Base-by-base conservation (phyloP, 129 eudicot species). In the Flaveria ramosissima region DNA sequence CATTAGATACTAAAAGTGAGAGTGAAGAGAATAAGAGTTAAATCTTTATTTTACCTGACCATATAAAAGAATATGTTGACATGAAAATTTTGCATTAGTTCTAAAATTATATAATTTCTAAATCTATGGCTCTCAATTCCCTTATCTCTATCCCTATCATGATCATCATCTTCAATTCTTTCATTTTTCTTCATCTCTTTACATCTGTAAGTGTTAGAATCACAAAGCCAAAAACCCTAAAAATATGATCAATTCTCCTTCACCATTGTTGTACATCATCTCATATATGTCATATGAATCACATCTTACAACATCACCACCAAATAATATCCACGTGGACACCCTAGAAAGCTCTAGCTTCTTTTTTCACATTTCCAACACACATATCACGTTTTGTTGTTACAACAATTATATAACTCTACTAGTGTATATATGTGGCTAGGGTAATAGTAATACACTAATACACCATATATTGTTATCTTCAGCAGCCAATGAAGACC, bases 361-460 rank as follows among this genome's bases (percentile, higher is more conserved):
- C 2, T 24, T 61, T 57, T 20, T 57, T 23, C 68, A 26, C 9
- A 61, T 27, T 61, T 9, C 32, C 8, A 57, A 57, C 64, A 57
- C 63, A 56, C 64, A 57, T 57, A 57, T 21, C 64, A 21, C 64
- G 68, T 61, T 24, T 16, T 61, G 41, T 16, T 61, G 41, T 61
- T 61, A 24, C 13, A 24, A 17, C 1, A 24, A 61, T 61, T 32
- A 6, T 32, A 6, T 32, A 17, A 26, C 9, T 24, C 42, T 61
- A 60, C 2, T 21, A 27, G 32, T 27, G 32, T 27, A 27, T 65
- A 2, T 65, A 7, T 65, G 47, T 32, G 24, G 51, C 45, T 3
- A 42, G 52, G 59, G 53, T 56, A 53, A 59, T 16, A 47, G 53
- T 56, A 53, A 59, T 16, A 47, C 79, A 75, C 71, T 2, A 63